Base-by-base conservation (phyloP, 768 basidiomycete genomes). In the Tylopilus vinaceipallidus region DNA sequence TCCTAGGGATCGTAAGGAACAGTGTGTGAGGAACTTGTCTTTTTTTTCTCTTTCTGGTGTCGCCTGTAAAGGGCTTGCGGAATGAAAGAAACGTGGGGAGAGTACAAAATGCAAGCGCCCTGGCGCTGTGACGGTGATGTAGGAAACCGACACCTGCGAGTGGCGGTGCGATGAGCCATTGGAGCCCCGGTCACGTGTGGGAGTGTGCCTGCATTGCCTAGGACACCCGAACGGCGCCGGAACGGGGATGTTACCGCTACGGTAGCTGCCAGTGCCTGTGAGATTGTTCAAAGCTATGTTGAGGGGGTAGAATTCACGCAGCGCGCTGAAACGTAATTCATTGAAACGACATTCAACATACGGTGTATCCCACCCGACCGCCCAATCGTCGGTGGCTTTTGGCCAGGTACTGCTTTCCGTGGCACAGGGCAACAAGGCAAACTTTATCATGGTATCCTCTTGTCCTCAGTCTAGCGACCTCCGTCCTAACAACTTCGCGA, bases 401-500 rank as follows among this genome's bases (percentile, higher is more conserved):
- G n/a, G 38, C 35, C 36, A 27, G 22, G 37, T 9, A 42, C 53
- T 29, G 17, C 36, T 59, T 48, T 33, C 40, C 47, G 48, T 42
- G 33, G 42, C 24, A 40, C 6, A 26, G 33, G 22, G 17, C 26
- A 22, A 27, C 2, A 19, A 19, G 20, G 17, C 22, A 40, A 17
- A 34, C 26, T 13, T 32, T 35, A 30, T 23, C 29, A 36, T 10
- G 19, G 24, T 44, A 44, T 30, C 42, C 14, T n/a, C 23, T 5
- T n/a, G 8, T 19, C 46, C 30, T 69, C 55, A 89, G 55, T 88
- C 88, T 50, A 91, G 65, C n/a, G 88, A 85, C 52, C 79, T 73
- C 56, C 86, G 75, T 41, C 75, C 78, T 4, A 91, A 68, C 52
- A 91, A 58, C 60, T 82, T 87, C 6, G 84, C 83, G 43, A 97